Evolutionary conservation across 176 grass and related monocot genomes (phyloP).

Genomic region (Puya raimondii): DNA sequence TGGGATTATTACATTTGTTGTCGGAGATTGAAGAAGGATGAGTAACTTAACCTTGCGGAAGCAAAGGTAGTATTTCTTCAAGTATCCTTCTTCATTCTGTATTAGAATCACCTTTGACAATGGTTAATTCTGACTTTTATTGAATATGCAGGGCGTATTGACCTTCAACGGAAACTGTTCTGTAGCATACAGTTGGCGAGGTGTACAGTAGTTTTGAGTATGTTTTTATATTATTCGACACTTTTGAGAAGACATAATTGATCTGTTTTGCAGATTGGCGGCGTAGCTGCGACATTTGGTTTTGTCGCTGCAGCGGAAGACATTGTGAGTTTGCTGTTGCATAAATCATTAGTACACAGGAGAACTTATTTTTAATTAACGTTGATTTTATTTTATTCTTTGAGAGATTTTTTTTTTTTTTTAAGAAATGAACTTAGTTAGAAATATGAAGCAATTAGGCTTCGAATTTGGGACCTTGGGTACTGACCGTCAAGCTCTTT

Average conservation of each 20-base stretch:
- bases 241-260: background rate
- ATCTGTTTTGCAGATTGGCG: slow-evolving; percentile 57
- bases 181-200: slow-evolving; percentile 89
- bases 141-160: slow-evolving; percentile 44
- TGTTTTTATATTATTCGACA: background rate
- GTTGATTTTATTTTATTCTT: no score
- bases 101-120: background rate
- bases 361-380: no score
- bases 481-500: no score
- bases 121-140: background rate
- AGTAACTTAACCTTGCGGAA: slow-evolving; percentile 69
- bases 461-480: no score
- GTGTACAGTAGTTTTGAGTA: background rate
- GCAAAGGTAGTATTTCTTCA: slow-evolving; percentile 60
- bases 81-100: background rate
- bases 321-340: no score
- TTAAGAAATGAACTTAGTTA: no score
- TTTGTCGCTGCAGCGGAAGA: slow-evolving; percentile 75
- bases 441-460: no score
- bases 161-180: slow-evolving; percentile 94
- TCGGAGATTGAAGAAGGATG: slow-evolving; percentile 70
- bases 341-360: no score
- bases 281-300: slow-evolving; percentile 57
- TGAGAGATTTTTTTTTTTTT: no score
- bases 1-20: slow-evolving; percentile 71